Evolutionary conservation across 345 rosid genomes (phyloP).

Genomic region (Schrenkiella parvula): DNA sequence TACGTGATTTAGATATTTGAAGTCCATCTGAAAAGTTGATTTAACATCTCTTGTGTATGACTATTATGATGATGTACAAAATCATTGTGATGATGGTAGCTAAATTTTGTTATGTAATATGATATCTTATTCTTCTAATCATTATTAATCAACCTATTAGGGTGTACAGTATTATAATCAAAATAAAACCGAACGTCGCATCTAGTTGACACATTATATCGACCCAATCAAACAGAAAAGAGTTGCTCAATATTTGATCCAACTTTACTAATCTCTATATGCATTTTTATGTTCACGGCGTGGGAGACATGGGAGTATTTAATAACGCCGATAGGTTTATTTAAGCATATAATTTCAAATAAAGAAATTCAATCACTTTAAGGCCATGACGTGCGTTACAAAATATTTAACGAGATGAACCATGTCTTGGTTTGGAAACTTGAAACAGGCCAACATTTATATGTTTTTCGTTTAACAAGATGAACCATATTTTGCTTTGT

Average conservation of each 20-base stretch:
- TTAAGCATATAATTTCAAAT: neutral
- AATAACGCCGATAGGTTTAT: too few relatives aligned
- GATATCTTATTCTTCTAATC: too few relatives aligned
- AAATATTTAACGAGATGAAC: too few relatives aligned
- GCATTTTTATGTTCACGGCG: too few relatives aligned
- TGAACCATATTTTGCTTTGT: too few relatives aligned
- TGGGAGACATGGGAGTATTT: neutral
- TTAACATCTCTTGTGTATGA: neutral
- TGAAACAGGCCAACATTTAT: too few relatives aligned
- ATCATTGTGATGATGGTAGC: neutral
- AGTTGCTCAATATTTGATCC: too few relatives aligned
- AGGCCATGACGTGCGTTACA: neutral
- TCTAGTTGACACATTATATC: neutral
- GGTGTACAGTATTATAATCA: neutral
- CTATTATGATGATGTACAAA: neutral
- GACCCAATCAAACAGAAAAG: neutral
- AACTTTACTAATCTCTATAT: neutral
- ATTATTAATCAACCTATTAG: neutral
- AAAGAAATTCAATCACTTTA: neutral
- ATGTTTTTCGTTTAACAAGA: too few relatives aligned
- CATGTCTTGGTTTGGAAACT: too few relatives aligned
- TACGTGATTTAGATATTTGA: neutral
- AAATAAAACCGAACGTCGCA: neutral
- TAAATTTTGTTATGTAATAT: neutral
- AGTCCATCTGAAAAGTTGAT: neutral